Percentiles rank a stretch among this genome's conserved stretches.
Evolutionary conservation across 176 grass and related monocot genomes (phyloP).

Genomic region (Alloteropsis semialata): DNA sequence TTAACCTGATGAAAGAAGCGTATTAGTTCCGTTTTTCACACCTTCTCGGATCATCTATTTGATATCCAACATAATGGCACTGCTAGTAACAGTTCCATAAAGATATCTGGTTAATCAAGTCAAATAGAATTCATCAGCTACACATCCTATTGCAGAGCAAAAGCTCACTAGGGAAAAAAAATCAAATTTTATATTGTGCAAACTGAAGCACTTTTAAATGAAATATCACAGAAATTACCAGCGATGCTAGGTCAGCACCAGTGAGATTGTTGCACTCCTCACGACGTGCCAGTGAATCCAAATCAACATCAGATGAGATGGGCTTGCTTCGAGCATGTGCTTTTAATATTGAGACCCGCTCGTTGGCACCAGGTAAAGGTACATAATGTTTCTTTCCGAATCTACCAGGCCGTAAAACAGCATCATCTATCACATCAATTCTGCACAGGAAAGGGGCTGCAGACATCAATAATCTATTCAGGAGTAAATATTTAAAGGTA

Average conservation of each 20-base stretch:
- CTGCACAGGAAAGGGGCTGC: slow-evolving; percentile 14
- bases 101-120: not conserved
- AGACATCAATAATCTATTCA: not conserved
- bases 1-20: slow-evolving; percentile 55
- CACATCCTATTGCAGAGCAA: not conserved
- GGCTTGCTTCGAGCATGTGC: slow-evolving; percentile 65
- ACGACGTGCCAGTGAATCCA: slow-evolving; percentile 45
- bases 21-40: not conserved
- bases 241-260: slow-evolving; percentile 69
- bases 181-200: not conserved
- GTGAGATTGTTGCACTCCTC: slow-evolving; percentile 69
- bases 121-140: not conserved
- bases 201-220: not conserved
- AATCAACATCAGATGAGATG: slow-evolving; percentile 53
- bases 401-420: slow-evolving; percentile 77
- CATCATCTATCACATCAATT: slow-evolving; percentile 91
- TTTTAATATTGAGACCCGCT: slow-evolving; percentile 71
- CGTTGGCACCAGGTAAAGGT: slow-evolving; percentile 61
- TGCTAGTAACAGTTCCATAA: not conserved
- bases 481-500: not conserved
- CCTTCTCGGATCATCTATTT: not conserved
- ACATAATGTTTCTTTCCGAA: slow-evolving; percentile 81
- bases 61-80: not conserved
- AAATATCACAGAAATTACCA: slow-evolving; percentile 41
- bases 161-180: not conserved